These are phyloP conservation scores for Linnemannia hyalina DNA, from an alignment of 192 early-diverging fungal genomes.

Conservation along the genomic window DNA sequence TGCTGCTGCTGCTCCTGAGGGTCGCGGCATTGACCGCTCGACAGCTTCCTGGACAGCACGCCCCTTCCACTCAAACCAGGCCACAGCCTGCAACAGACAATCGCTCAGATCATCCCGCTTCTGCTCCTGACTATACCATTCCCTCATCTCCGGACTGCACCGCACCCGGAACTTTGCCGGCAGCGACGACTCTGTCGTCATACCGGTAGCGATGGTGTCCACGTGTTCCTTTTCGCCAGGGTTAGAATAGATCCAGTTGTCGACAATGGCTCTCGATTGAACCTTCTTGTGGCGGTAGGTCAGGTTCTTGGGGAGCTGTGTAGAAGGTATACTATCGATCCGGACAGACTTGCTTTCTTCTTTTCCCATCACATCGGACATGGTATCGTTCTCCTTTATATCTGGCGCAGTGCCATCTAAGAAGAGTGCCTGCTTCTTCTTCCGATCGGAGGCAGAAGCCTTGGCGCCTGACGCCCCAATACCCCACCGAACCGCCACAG, in stretches of 20 bases:
- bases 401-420: background rate
- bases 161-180: background rate
- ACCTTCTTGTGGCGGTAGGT: conserved; percentile 1
- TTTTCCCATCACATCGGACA: background rate
- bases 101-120: conserved; percentile 68
- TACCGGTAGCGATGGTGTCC: background rate
- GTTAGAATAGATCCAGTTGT: background rate
- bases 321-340: background rate
- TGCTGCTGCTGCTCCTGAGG: too few relatives aligned
- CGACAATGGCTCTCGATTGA: conserved; percentile 7
- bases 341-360: background rate
- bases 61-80: conserved; percentile 62
- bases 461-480: conserved; percentile 19
- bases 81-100: conserved; percentile 60
- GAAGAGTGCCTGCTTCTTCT: background rate
- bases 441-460: background rate
- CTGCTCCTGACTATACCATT: conserved; percentile 46
- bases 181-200: background rate
- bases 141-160: conserved; percentile 20
- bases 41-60: conserved; percentile 43
- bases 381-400: background rate
- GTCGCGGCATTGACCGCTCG: background rate
- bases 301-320: background rate
- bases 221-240: background rate
- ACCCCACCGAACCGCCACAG: conserved; percentile 33